Evolutionary conservation across 768 basidiomycete genomes (phyloP).

Genomic region (Pisolithus sp.): DNA sequence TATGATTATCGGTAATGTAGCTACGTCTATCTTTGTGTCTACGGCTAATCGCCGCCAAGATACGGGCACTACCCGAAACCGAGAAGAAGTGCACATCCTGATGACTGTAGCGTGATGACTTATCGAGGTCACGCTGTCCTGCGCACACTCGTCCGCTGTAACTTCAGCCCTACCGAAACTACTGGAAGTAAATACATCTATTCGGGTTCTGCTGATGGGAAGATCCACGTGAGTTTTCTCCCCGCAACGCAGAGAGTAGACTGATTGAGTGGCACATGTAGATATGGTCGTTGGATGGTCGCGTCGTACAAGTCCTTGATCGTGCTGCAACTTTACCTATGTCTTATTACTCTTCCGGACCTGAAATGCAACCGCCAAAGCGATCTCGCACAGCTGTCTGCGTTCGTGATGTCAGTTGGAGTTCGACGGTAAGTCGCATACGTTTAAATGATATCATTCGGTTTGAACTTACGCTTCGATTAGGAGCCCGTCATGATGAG

Average conservation of each 20-base stretch:
- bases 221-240: slow-evolving; percentile 58
- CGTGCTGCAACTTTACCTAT: slow-evolving; percentile 68
- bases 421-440: slow-evolving; percentile 53
- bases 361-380: slow-evolving; percentile 34
- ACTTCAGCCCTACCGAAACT: slow-evolving; percentile 90
- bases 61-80: slow-evolving; percentile 63
- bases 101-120: slow-evolving; percentile 92
- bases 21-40: background rate
- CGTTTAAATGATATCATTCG: background rate
- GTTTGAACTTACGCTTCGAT: background rate
- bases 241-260: slow-evolving; percentile 3
- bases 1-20: slow-evolving; percentile 79
- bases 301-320: slow-evolving; percentile 77
- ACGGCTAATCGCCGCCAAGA: slow-evolving; percentile 31
- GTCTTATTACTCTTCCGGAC: slow-evolving; percentile 63
- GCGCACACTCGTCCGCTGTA: slow-evolving; percentile 89
- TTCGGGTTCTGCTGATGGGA: slow-evolving; percentile 84
- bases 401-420: slow-evolving; percentile 96
- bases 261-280: slow-evolving; percentile 23
- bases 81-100: slow-evolving; percentile 60
- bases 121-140: slow-evolving; percentile 89
- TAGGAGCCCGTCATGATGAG: slow-evolving; percentile 90
- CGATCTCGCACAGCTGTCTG: slow-evolving; percentile 39
- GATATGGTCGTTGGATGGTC: slow-evolving; percentile 95
- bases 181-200: slow-evolving; percentile 93